Conservation (phyloP, 495 filamentous ascomycete genomes). For the Evansstolkia leycettana region DNA sequence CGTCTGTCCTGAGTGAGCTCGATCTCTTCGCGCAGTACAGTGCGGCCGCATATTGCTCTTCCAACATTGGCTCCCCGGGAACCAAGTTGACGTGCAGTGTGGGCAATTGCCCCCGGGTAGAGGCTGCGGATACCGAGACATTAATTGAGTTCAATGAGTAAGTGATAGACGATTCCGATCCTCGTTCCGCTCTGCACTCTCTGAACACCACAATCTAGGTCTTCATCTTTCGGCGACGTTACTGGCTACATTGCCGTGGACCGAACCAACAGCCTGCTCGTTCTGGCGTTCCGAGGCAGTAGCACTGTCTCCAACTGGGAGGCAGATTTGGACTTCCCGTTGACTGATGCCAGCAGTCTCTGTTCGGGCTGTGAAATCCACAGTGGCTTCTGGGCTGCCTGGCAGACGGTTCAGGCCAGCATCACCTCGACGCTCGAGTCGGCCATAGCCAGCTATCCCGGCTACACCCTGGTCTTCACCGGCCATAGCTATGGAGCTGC, state of each 20-base stretch:
- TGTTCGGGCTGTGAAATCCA: constrained; percentile 37
- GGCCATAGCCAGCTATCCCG: constrained; percentile 25
- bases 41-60: constrained; percentile 50
- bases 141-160: constrained; percentile 45
- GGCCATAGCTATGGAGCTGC: constrained; percentile 57
- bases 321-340: constrained; percentile 33
- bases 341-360: constrained; percentile 16
- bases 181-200: no score
- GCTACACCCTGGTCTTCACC: constrained; percentile 39
- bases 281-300: constrained; percentile 53
- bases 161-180: neutral
- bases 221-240: constrained; percentile 37
- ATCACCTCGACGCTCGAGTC: constrained; percentile 22
- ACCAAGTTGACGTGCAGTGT: constrained; percentile 38
- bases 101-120: constrained; percentile 43
- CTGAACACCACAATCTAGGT: constrained; percentile 19
- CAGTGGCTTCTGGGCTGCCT: constrained; percentile 39
- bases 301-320: constrained; percentile 49
- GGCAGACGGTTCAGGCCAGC: constrained; percentile 25
- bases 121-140: constrained; percentile 36
- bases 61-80: constrained; percentile 22
- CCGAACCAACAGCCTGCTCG: constrained; percentile 40
- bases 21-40: constrained; percentile 53
- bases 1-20: constrained; percentile 13
- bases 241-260: constrained; percentile 54